Evolutionary conservation across 1,284 basidiomycete species (phyloP).

Genomic region (Earliella scabrosa): DNA sequence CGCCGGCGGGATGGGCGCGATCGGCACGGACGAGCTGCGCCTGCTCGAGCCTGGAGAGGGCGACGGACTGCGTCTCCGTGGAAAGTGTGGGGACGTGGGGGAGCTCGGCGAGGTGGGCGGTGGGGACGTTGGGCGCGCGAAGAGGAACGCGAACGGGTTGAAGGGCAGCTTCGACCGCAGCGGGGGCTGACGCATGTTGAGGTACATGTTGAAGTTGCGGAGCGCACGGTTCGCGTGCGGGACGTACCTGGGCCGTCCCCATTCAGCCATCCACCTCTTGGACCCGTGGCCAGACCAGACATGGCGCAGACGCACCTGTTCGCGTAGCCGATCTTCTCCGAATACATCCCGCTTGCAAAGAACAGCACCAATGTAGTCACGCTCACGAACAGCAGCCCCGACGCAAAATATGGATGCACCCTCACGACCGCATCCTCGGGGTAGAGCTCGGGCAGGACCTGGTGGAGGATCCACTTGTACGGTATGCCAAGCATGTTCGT

Average conservation of each 20-base stretch:
- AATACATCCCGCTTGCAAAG: constrained; percentile 96
- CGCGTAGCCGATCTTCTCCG: constrained; percentile 95
- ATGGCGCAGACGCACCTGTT: constrained; percentile 76
- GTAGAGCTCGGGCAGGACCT: constrained; percentile 54
- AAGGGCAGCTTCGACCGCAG: constrained; percentile 61
- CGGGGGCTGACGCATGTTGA: constrained; percentile 88
- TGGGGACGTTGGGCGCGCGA: constrained; percentile 52
- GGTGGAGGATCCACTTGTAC: constrained; percentile 55
- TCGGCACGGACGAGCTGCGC: constrained; percentile 47
- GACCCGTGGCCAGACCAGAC: neutral
- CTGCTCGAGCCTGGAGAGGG: constrained; percentile 43
- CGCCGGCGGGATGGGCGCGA: constrained; percentile 87
- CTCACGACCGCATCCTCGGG: constrained; percentile 46
- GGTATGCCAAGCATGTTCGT: constrained; percentile 69
- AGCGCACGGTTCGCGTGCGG: constrained; percentile 94
- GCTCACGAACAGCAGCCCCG: constrained; percentile 81
- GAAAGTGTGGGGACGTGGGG: constrained; percentile 32
- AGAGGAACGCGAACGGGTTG: constrained; percentile 70
- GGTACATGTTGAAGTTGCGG: constrained; percentile 94
- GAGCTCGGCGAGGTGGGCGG: constrained; percentile 34
- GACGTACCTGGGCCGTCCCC: constrained; percentile 72
- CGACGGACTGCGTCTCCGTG: constrained; percentile 40
- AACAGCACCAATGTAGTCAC: constrained; percentile 92
- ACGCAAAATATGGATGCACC: constrained; percentile 73
- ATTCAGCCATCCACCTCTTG: neutral